These are phyloP conservation scores for Fusarium mangiferae DNA, from an alignment of 2,329 filamentous ascomycete genomes.

Conservation along the genomic window DNA sequence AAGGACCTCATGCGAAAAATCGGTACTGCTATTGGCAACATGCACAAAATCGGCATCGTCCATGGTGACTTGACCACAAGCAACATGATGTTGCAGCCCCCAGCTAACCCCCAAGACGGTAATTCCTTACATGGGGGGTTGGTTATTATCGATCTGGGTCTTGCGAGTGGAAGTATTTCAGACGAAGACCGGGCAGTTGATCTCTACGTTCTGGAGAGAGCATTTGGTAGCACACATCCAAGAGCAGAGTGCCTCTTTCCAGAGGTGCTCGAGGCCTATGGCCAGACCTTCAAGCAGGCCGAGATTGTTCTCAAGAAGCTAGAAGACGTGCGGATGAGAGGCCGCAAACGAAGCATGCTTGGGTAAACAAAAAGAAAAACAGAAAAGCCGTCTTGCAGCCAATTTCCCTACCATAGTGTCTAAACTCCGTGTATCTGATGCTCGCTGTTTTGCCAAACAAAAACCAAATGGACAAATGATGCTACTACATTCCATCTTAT, in stretches of 20 bases:
- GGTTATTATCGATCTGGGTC: constrained; percentile 92
- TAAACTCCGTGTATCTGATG: constrained; percentile 48
- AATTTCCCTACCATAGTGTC: constrained; percentile 41
- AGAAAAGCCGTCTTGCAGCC: constrained; percentile 39
- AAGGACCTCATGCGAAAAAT: constrained; percentile 74
- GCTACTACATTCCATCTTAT: constrained; percentile 21
- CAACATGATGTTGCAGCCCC: constrained; percentile 83
- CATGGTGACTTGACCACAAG: constrained; percentile 98
- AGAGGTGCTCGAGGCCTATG: constrained; percentile 80
- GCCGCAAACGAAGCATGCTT: constrained; percentile 96
- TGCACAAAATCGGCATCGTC: constrained; percentile 88
- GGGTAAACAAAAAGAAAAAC: constrained; percentile 63
- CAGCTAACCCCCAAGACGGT: constrained; percentile 36
- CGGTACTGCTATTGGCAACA: constrained; percentile 74
- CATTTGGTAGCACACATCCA: constrained; percentile 95
- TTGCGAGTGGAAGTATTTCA: constrained; percentile 81
- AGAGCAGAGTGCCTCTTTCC: constrained; percentile 80
- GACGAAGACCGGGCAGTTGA: constrained; percentile 97
- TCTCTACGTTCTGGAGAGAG: constrained; percentile 92
- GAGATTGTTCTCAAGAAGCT: constrained; percentile 80
- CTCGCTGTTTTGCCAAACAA: constrained; percentile 47
- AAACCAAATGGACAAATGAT: constrained; percentile 37
- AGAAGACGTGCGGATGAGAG: constrained; percentile 92
- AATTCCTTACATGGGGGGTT: constrained; percentile 73
- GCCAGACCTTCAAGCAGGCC: constrained; percentile 78